Evolutionary conservation across 2,329 filamentous ascomycete species (phyloP), one percentile per base, ranked within the genome.

Genomic region (Teratosphaeria gauchensis): DNA sequence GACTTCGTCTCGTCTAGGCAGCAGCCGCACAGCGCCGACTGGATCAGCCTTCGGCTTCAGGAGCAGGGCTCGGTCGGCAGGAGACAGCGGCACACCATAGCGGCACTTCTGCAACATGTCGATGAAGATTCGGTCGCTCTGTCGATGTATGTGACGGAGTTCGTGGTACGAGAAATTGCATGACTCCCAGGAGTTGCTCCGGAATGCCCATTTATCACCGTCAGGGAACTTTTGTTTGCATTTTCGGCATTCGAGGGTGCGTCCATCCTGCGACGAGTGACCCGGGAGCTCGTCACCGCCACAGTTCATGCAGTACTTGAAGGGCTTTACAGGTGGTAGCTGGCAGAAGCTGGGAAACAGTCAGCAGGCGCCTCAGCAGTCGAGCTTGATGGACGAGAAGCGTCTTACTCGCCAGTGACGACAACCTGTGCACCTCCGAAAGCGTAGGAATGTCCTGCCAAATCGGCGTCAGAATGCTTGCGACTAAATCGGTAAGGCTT

Each of bases 191-290:
- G 77, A 78, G 1, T 69, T 58, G 62, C 81, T 84, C 19, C 75
- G 72, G 63, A 87, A 87, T 0, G 83, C 84, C 80, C 82, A 87
- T 63, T 83, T 84, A 9, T 86, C 78, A 14, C 68, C 70, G 28
- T 82, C 77, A 4, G 64, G 59, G 57, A 75, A 82, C n/a, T n/a
- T 35, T 24, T 32, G 46, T 16, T 51, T 48, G 54, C 61, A 61
- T 12, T 42, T 28, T 2, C 11, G 31, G 35, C 61, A 61, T 4
- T 33, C 42, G 9, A 60, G n/a, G 6, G 52, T 16, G 19, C 53
- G 33, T 28, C 53, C 58, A 63, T 24, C 65, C 64, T 51, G 63
- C 61, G 12, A 53, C 35, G 51, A 54, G 54, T 32, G 35, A 19
- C 38, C 53, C 12, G n/a, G 46, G 21, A 53, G 28, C 30, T 54